Evolutionary conservation across 805 yeast species (phyloP).

Genomic region (Kluyveromyces dobzhanskii): DNA sequence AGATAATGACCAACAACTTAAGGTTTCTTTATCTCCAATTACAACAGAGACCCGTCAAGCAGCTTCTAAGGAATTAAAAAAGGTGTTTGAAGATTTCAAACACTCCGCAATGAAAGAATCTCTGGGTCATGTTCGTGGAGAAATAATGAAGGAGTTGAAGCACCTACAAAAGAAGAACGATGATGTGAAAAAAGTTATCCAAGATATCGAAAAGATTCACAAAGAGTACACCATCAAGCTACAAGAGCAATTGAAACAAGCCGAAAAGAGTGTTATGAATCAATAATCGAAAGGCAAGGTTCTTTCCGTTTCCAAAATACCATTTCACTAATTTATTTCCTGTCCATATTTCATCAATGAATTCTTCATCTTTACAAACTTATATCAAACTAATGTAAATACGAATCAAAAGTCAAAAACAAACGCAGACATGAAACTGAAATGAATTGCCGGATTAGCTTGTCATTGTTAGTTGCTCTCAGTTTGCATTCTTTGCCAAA

Average conservation of each 20-base stretch:
- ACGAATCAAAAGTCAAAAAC: too few species aligned
- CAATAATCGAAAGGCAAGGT: slow-evolving; percentile 4
- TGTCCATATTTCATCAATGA: too few species aligned
- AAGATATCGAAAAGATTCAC: slow-evolving; percentile 60
- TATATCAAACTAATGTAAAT: too few species aligned
- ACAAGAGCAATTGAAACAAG: slow-evolving; percentile 44
- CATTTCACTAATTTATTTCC: too few species aligned
- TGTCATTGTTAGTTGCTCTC: too few species aligned
- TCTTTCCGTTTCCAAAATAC: too few species aligned
- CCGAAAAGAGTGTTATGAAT: slow-evolving; percentile 38
- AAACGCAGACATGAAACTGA: too few species aligned
- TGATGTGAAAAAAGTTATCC: slow-evolving; percentile 43
- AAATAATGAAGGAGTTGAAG: slow-evolving; percentile 48
- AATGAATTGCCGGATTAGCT: too few species aligned
- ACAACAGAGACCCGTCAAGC: slow-evolving; percentile 58
- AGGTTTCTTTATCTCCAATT: slow-evolving; percentile 66
- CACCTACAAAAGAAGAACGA: slow-evolving; percentile 45
- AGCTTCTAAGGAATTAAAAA: slow-evolving; percentile 52
- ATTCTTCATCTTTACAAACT: too few species aligned
- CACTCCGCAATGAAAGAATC: slow-evolving; percentile 42
- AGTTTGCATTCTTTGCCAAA: slow-evolving; percentile 38
- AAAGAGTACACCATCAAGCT: slow-evolving; percentile 56
- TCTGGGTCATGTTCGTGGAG: slow-evolving; percentile 49
- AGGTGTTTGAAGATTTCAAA: slow-evolving; percentile 54
- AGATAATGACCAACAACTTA: slow-evolving; percentile 61